Evolutionary conservation across 2,329 filamentous ascomycete species (phyloP), one percentile per base, ranked within the genome.

Genomic region (Colletotrichum somersetense): DNA sequence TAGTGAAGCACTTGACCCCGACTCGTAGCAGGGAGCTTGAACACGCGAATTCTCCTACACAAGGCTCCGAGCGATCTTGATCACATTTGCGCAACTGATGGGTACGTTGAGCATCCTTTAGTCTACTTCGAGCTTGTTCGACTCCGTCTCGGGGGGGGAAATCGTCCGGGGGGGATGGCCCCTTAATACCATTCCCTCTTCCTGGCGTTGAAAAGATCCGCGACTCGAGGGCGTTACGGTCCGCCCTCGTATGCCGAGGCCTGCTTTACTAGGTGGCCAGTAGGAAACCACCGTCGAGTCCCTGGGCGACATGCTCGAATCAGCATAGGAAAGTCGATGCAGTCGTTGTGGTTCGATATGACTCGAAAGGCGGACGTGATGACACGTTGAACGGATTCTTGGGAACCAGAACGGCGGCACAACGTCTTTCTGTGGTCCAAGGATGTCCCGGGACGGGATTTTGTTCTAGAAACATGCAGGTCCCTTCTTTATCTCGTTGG

Each of bases 201-300:
- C 33, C 59, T 44, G 44, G 16, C 5, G 20, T 35, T 26, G 18
- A 52, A 23, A 40, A 14, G 44, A 20, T 18, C 3, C n/a, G 59
- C 50, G 62, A 35, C 50, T 56, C 26, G 26, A 52, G 23, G 4
- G 38, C 38, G 52, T 40, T 18, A 3, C 18, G 59, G 26, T 26
- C 10, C 14, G 14, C 23, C 4, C 23, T 20, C 11, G 35, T 20
- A 30, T 30, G 23, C 62, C 62, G 62, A 55, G 26, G 18, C 35
- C 10, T 63, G 48, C 62, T 33, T 30, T 5, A 33, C 35, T 62
- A 63, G 48, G 48, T 23, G 12, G 48, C 62, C 35, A 18, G 33
- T 14, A 40, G 18, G 42, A 8, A 42, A 4, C 38, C 38, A 18
- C 52, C 7, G 23, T 26, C 2, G 30, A 16, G 40, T n/a, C 46